Conservation (phyloP, 2,329 filamentous ascomycete genomes). For the Blastomyces parvus region DNA sequence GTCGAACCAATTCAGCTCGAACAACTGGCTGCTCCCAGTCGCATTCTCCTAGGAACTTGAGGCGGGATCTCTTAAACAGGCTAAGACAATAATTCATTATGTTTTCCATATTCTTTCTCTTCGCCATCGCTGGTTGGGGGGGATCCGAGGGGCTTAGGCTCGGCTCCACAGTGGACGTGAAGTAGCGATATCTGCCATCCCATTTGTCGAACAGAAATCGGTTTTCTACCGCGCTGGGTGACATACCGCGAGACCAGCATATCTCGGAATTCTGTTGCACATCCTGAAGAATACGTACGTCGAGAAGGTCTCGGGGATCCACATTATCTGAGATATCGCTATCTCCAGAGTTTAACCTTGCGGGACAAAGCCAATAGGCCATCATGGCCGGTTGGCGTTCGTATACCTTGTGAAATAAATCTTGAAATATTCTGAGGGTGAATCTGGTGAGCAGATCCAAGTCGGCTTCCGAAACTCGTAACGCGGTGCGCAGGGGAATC, state of each 20-base stretch:
- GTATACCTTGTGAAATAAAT: slow-evolving; percentile 85
- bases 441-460: slow-evolving; percentile 57
- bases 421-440: slow-evolving; percentile 65
- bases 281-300: slow-evolving; percentile 32
- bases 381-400: slow-evolving; percentile 53
- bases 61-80: slow-evolving; percentile 54
- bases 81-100: slow-evolving; percentile 82
- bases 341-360: slow-evolving; percentile 17
- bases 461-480: slow-evolving; percentile 36
- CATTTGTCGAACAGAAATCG: slow-evolving; percentile 49
- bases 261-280: slow-evolving; percentile 33
- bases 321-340: slow-evolving; percentile 6
- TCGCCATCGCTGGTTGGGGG: slow-evolving; percentile 26
- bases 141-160: slow-evolving; percentile 26
- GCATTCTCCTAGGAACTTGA: slow-evolving; percentile 41
- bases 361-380: slow-evolving; percentile 75
- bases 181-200: slow-evolving; percentile 51
- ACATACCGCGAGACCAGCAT: slow-evolving; percentile 37
- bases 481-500: slow-evolving; percentile 32
- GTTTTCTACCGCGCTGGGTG: slow-evolving; percentile 34
- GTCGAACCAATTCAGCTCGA: slow-evolving; percentile 60
- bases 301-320: slow-evolving; percentile 29
- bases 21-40: slow-evolving; percentile 70
- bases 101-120: slow-evolving; percentile 43
- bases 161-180: slow-evolving; percentile 33